phyloP scores from a whole-genome alignment of 768 basidiomycete genomes.

The Agrocybe praecox region DNA sequence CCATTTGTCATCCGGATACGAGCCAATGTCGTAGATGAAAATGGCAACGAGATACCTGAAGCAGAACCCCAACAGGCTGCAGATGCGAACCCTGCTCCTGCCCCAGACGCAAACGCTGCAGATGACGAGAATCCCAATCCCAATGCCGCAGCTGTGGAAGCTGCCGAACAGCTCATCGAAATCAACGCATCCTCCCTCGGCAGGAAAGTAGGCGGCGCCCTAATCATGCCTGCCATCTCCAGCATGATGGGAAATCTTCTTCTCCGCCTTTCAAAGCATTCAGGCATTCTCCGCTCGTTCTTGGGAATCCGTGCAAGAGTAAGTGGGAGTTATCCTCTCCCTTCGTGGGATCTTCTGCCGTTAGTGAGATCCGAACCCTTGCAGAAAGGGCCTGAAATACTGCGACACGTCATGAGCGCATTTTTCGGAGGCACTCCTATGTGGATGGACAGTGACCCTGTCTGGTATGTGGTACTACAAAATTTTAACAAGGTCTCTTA shows the following conservation, averaged over 20 bases:
- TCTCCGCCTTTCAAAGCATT: slow-evolving; percentile 51
- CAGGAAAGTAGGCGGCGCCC: slow-evolving; percentile 67
- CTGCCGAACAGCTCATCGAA: slow-evolving; percentile 60
- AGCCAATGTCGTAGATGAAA: slow-evolving; percentile 23
- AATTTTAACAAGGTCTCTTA: slow-evolving; percentile 3
- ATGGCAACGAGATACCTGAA: slow-evolving; percentile 9
- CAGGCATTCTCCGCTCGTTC: slow-evolving; percentile 39
- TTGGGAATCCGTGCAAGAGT: slow-evolving; percentile 28
- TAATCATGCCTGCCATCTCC: slow-evolving; percentile 69
- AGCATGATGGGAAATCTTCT: slow-evolving; percentile 66
- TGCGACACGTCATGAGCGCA: slow-evolving; percentile 37
- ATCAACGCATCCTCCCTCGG: slow-evolving; percentile 63
- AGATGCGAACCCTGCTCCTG: slow-evolving; percentile 17
- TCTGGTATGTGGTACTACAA: slow-evolving; percentile 50
- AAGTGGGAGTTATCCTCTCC: slow-evolving; percentile 14
- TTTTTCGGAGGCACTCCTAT: slow-evolving; percentile 58
- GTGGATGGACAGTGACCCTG: slow-evolving; percentile 73
- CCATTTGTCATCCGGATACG: slow-evolving; percentile 38
- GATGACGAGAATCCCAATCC: slow-evolving; percentile 35
- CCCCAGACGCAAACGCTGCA: slow-evolving; percentile 14
- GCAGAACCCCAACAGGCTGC: slow-evolving; percentile 2
- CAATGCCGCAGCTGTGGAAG: slow-evolving; percentile 44
- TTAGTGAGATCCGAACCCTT: not conserved
- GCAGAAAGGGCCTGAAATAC: slow-evolving; percentile 12
- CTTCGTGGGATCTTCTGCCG: slow-evolving; percentile 19